Evolutionary conservation across 495 filamentous ascomycete genomes (phyloP).

Genomic region (Podospora pseudoanserina): DNA sequence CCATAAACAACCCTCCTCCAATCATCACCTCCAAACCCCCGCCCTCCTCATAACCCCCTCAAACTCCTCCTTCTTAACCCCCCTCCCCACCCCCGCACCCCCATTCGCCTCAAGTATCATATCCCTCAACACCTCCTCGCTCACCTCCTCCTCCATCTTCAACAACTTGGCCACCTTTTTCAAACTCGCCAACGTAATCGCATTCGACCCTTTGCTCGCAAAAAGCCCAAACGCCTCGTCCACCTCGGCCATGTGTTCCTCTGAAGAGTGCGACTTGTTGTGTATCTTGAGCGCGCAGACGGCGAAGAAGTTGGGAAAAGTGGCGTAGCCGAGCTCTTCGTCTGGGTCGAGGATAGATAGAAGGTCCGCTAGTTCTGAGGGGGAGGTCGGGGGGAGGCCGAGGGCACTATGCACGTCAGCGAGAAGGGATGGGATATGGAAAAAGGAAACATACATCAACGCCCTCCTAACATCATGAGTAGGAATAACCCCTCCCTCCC

Average conservation of each 20-base stretch:
- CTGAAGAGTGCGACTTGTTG: slow-evolving; percentile 50
- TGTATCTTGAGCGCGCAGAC: slow-evolving; percentile 81
- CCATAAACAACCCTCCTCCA: background rate
- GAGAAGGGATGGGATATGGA: too few species aligned
- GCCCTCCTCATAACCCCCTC: slow-evolving; percentile 80
- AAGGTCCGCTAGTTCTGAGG: slow-evolving; percentile 67
- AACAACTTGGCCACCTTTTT: slow-evolving; percentile 74
- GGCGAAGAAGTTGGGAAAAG: slow-evolving; percentile 72
- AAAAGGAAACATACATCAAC: slow-evolving; percentile 59
- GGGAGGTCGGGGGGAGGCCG: slow-evolving; percentile 59
- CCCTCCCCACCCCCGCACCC: slow-evolving; percentile 63
- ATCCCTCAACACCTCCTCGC: slow-evolving; percentile 75
- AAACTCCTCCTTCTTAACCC: slow-evolving; percentile 76
- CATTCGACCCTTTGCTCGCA: slow-evolving; percentile 27
- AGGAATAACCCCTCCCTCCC: slow-evolving; percentile 64
- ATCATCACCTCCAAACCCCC: slow-evolving; percentile 63
- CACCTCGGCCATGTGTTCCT: slow-evolving; percentile 59
- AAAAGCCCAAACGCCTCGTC: slow-evolving; percentile 79
- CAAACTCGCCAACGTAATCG: slow-evolving; percentile 73
- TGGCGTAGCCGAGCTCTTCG: slow-evolving; percentile 62
- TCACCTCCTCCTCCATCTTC: slow-evolving; percentile 78
- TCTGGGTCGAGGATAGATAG: slow-evolving; percentile 76
- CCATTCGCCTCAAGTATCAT: slow-evolving; percentile 95
- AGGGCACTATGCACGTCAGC: slow-evolving; percentile 56
- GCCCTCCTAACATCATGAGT: slow-evolving; percentile 77